These are phyloP conservation scores for Cyclocybe cylindracea DNA, from an alignment of 768 basidiomycete species.

Conservation along the genomic window DNA sequence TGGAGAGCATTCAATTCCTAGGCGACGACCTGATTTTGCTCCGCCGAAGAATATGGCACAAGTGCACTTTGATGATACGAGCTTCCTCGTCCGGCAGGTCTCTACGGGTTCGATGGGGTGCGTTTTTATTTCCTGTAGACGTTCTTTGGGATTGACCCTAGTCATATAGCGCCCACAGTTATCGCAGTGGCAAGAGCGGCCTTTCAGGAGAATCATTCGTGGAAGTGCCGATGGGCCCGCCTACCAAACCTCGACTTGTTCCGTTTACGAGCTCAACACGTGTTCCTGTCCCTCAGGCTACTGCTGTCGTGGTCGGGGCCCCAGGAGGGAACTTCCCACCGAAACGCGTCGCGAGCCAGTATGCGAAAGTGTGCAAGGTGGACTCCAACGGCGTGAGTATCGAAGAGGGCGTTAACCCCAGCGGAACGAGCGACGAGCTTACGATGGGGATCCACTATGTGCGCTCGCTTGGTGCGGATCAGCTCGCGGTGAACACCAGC, in stretches of 20 bases:
- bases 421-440: constrained; percentile 62
- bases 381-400: constrained; percentile 21
- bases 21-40: constrained; percentile 67
- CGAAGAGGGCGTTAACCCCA: constrained; percentile 34
- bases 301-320: constrained; percentile 30
- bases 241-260: constrained; percentile 60
- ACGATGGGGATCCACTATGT: constrained; percentile 72
- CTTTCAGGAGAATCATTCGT: constrained; percentile 38
- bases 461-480: constrained; percentile 63
- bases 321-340: constrained; percentile 28
- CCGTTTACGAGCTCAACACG: constrained; percentile 71
- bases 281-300: constrained; percentile 59
- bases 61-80: constrained; percentile 39
- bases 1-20: constrained; percentile 64
- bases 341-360: constrained; percentile 62
- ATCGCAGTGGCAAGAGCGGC: constrained; percentile 46
- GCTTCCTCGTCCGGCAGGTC: constrained; percentile 33
- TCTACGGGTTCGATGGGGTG: constrained; percentile 33
- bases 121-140: constrained; percentile 2
- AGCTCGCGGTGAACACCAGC: constrained; percentile 20
- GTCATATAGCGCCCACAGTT: constrained; percentile 49
- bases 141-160: neutral
- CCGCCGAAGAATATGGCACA: constrained; percentile 51
- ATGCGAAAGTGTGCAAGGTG: constrained; percentile 52
- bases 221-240: constrained; percentile 26